Conservation (phyloP, 768 basidiomycete species). For the Lanmaoa rubissima region DNA sequence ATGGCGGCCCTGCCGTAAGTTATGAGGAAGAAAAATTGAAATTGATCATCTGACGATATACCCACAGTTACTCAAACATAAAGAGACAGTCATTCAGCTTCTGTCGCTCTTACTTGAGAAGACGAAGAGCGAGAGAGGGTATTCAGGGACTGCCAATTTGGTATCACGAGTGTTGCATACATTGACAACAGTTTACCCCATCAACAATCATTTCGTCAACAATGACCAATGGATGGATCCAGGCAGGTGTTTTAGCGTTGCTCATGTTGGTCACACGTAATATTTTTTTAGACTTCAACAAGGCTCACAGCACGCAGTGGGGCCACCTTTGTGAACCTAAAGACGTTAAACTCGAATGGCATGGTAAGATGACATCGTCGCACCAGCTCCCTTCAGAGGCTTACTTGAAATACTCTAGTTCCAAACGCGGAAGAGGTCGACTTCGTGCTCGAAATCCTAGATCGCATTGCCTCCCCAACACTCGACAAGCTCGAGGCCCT, state of each 20-base stretch:
- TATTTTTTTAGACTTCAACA: slow-evolving; percentile 51
- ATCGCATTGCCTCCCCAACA: slow-evolving; percentile 61
- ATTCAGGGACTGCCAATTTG: slow-evolving; percentile 74
- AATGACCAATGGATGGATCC: slow-evolving; percentile 73
- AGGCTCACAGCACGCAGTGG: slow-evolving; percentile 68
- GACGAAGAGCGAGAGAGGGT: slow-evolving; percentile 87
- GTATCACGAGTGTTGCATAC: slow-evolving; percentile 75
- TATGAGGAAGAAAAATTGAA: background rate
- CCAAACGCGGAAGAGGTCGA: slow-evolving; percentile 59
- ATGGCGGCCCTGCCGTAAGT: slow-evolving; percentile 63
- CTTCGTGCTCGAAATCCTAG: slow-evolving; percentile 77
- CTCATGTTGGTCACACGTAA: slow-evolving; percentile 6
- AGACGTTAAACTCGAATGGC: slow-evolving; percentile 88
- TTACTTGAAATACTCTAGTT: slow-evolving; percentile 35
- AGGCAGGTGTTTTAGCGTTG: slow-evolving; percentile 42
- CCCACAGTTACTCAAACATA: slow-evolving; percentile 67
- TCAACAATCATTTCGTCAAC: slow-evolving; percentile 81
- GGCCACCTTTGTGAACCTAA: slow-evolving; percentile 73
- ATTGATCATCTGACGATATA: background rate
- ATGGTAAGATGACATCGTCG: slow-evolving; percentile 44
- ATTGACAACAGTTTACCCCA: slow-evolving; percentile 70
- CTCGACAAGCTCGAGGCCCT: slow-evolving; percentile 66
- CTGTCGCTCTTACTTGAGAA: slow-evolving; percentile 68
- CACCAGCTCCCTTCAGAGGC: slow-evolving; percentile 9
- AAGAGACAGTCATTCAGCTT: slow-evolving; percentile 59